Base-by-base conservation (phyloP, 805 yeast genomes). In the Wickerhamomyces subpelliculosus region DNA sequence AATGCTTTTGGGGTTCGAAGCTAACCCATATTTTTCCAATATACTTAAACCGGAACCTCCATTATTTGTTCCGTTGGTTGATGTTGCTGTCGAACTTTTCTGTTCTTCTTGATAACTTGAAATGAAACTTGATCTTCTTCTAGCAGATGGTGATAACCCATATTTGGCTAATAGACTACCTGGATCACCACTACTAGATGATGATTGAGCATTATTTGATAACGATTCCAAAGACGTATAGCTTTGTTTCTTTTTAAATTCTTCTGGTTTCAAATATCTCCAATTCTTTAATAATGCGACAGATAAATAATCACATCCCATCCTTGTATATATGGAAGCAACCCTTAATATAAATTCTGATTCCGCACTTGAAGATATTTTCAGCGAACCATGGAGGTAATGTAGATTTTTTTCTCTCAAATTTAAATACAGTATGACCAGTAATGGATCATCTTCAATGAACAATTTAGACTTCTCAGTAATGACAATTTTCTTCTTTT, bases 291-390 rank as follows among this genome's bases (percentile, higher is more conserved):
- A 64, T 33, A 88, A 56, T 36, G 76, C 70, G 19, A 84, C 53
- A 0, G 88, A 78, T 30, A 90, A 57, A 42, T 78, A 74, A 50
- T 89, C 95, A 61, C 97, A 89, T 0, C 97, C 97, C 96, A 89
- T 86, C 40, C 94, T 67, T 13, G 76, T 69, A 51, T 87, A 84
- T 43, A 87, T 80, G 27, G 71, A 64, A 8, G 84, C 70, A 8
- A 80, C 81, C 44, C 78, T 74, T 11, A 74, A 51, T 13, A 88
- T 70, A 50, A 81, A 79, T 5, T 69, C 64, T 39, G 73, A 75
- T 50, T 90, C 97, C 5, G 52, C 38, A 10, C 46, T 60, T 9
- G 75, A 57, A 8, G 67, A 64, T 5, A 68, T 48, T 26, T 52
- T 55, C 20, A 64, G 37, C 0, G 80, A 67, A 2, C 80, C 83